These are phyloP conservation scores for Sordariomycetes sp. DNA, from an alignment of 2,329 filamentous ascomycete genomes.

Conservation along the genomic window DNA sequence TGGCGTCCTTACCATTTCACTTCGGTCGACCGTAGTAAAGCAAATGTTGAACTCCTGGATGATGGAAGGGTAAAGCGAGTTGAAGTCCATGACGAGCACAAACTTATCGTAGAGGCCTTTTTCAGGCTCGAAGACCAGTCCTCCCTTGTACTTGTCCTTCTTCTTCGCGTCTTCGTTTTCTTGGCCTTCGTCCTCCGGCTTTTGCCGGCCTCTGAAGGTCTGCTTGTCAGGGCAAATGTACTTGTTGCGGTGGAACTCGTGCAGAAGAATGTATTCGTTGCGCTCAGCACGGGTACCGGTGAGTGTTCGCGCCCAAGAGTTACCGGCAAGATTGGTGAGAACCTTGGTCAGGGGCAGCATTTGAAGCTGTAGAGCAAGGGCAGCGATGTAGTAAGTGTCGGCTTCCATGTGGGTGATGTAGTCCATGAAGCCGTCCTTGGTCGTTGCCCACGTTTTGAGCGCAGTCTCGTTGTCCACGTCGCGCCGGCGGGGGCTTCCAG, in stretches of 20 bases:
- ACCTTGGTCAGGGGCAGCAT: slow-evolving; percentile 91
- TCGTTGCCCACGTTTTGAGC: slow-evolving; percentile 66
- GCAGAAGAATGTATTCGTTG: slow-evolving; percentile 97
- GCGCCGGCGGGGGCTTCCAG: slow-evolving; percentile 55
- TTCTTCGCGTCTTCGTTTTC: slow-evolving; percentile 47
- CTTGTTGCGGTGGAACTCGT: slow-evolving; percentile 93
- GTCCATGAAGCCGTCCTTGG: slow-evolving; percentile 78
- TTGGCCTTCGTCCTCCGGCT: slow-evolving; percentile 54
- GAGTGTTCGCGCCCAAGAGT: slow-evolving; percentile 93
- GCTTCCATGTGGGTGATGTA: slow-evolving; percentile 89
- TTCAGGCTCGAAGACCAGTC: slow-evolving; percentile 94
- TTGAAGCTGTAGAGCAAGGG: slow-evolving; percentile 77
- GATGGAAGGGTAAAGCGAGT: slow-evolving; percentile 95
- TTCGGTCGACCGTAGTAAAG: slow-evolving; percentile 89
- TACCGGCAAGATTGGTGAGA: slow-evolving; percentile 89
- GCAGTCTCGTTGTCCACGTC: slow-evolving; percentile 84
- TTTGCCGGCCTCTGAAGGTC: slow-evolving; percentile 61
- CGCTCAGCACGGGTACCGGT: slow-evolving; percentile 93
- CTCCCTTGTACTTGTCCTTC: slow-evolving; percentile 98
- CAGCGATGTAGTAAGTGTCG: slow-evolving; percentile 92
- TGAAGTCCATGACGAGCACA: slow-evolving; percentile 99
- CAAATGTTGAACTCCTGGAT: slow-evolving; percentile 99
- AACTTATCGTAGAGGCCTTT: slow-evolving; percentile 97
- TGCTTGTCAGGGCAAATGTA: slow-evolving; percentile 97
- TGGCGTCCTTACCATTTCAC: slow-evolving; percentile 43